Base-by-base conservation (phyloP, 2,329 filamentous ascomycete species). In the Paraphaeosphaeria minitans region DNA sequence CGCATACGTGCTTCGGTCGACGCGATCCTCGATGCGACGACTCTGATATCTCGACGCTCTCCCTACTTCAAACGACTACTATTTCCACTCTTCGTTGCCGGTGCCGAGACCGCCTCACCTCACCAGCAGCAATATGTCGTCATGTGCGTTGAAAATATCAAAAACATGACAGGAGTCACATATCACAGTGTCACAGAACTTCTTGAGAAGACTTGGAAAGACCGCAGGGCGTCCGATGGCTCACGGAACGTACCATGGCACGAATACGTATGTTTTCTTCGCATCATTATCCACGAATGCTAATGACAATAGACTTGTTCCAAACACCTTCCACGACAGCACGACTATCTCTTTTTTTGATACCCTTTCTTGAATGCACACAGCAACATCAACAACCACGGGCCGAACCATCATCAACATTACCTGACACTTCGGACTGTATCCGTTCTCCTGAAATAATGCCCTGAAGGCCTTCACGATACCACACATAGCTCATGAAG, bases 291-390 rank as follows among this genome's bases (percentile, higher is more conserved):
- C 14, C 24, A 22, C 13, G 2, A 24, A 19, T 29, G 19, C 47
- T 55, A 52, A 57, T 35, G 35, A 43, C 8, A 35, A 19, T 16
- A 60, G 58, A 64, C 62, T 10, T 64, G 62, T 41, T 64, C 62
- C 8, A 31, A 33, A 2, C n/a, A 48, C 29, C 60, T 64, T 8
- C 45, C 56, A 19, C 39, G 60, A 7, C 62, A 64, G 39, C 62
- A 64, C 27, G 62, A 61, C 14, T 64, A 60, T 29, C 27, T 64
- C 19, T 64, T 62, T 51, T 62, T 62, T 39, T 64, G 33, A 62
- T 39, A 5, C 6, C 10, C 6, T 2, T 2, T 21, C 8, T 19
- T 14, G 4, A 31, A 2, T 10, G 7, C 29, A 12, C 10, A 4
- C 10, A 10, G 29, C 4, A 31, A 10, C 8, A 12, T 8, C 29